These are phyloP conservation scores for Pisolithus microcarpus DNA, from an alignment of 768 basidiomycete species.

Conservation along the genomic window DNA sequence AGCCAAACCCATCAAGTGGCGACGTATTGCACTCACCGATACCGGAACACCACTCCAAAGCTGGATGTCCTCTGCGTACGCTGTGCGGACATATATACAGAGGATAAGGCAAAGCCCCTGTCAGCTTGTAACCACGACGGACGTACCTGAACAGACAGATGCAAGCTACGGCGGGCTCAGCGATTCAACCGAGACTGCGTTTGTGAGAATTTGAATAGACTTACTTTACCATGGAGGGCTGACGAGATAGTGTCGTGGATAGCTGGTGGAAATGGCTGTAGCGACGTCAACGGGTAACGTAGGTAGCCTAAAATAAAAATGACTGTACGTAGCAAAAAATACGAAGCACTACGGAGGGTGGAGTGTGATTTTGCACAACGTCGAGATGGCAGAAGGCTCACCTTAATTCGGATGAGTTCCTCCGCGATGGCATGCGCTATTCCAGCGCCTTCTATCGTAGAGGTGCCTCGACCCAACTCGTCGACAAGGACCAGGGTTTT, in stretches of 20 bases:
- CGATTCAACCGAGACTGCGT: background rate
- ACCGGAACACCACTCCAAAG: slow-evolving; percentile 69
- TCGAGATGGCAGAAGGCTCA: slow-evolving; percentile 22
- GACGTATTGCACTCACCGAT: slow-evolving; percentile 45
- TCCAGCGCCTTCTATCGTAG: slow-evolving; percentile 72
- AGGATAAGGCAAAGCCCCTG: background rate
- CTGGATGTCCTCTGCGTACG: slow-evolving; percentile 44
- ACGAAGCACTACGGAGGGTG: slow-evolving; percentile 55
- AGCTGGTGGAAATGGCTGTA: slow-evolving; percentile 76
- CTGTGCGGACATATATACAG: slow-evolving; percentile 27
- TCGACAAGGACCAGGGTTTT: slow-evolving; percentile 80
- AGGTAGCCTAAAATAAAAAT: background rate
- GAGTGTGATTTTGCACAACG: background rate
- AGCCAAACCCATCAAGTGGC: background rate
- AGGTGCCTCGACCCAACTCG: slow-evolving; percentile 90
- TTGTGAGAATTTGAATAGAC: slow-evolving; percentile 12
- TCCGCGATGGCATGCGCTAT: slow-evolving; percentile 82
- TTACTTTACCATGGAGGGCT: slow-evolving; percentile 78
- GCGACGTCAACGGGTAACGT: slow-evolving; percentile 1
- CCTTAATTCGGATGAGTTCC: slow-evolving; percentile 66
- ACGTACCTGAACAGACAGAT: slow-evolving; percentile 71
- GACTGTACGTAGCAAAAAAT: slow-evolving; percentile 79
- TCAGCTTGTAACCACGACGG: background rate
- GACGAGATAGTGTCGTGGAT: slow-evolving; percentile 61
- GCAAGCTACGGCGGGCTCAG: slow-evolving; percentile 45